Evolutionary conservation across 306 rosid species (phyloP), one percentile per base, ranked within the genome.

Genomic region (Acacia confusa): DNA sequence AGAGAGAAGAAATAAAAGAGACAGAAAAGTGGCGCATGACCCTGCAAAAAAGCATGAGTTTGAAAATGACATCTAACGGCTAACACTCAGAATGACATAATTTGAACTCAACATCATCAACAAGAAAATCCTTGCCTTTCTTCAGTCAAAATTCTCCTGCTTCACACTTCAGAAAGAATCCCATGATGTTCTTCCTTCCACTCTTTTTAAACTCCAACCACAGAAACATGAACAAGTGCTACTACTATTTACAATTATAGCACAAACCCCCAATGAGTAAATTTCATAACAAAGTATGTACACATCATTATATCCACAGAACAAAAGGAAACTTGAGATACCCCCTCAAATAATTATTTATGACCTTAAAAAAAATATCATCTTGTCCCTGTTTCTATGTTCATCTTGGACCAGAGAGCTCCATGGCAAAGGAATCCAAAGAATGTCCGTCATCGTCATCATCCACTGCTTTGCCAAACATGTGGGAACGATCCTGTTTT

Each of bases 391-490:
- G 66, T 27, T 36, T 69, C 25, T 78, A 8, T 36, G 28, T 11
- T 16, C 71, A 3, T 63, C 96, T 88, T 52, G 96, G 96, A 78
- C 96, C 96, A 50, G 94, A 91, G 72, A 91, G 96, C 69, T 91
- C 96, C 93, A 91, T 91, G 83, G 92, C 90, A 81, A 43, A 86
- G 83, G 94, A 89, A 84, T 91, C 91, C 88, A 88, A 79, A 15
- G 96, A 91, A 70, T 86, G 92, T 52, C 85, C 93, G 45, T 89
- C 96, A 44, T 86, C 93, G 36, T 88, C 96, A 7, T 89, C 96
- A 19, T 86, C 95, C 90, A 87, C 78, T 41, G 86, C 73, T 16
- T 79, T 72, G 83, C 91, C 85, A 66, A 86, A 82, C 88, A 87
- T 81, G 87, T 86, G 80, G 25, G 83, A 57, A 1, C 89, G 88